These are phyloP conservation scores for Cryphonectria naterciae DNA, from an alignment of 2,329 filamentous ascomycete genomes.

Conservation along the genomic window DNA sequence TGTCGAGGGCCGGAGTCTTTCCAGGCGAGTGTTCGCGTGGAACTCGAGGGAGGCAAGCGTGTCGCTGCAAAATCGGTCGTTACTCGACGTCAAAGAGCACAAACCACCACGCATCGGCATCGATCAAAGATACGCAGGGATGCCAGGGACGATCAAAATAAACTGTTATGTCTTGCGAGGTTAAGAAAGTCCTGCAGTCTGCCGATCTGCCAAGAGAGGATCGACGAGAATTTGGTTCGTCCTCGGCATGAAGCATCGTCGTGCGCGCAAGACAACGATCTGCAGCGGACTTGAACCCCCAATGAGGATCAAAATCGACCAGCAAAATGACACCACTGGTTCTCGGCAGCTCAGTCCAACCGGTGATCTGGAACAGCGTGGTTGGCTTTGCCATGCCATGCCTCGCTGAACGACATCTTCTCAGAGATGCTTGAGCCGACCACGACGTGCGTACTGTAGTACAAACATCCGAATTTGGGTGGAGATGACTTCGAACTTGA, in stretches of 20 bases:
- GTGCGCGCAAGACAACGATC: neutral
- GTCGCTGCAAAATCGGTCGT: neutral
- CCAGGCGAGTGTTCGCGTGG: too few species aligned
- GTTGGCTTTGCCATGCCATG: neutral
- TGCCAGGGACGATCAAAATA: neutral
- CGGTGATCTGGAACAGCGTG: neutral
- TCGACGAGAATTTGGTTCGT: neutral
- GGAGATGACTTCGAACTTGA: neutral
- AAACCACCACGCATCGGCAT: neutral
- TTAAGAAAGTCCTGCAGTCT: neutral
- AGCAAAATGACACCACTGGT: neutral
- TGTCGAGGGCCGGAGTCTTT: neutral
- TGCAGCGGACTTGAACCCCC: neutral
- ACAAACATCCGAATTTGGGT: neutral
- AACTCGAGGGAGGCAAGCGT: neutral
- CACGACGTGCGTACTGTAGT: neutral
- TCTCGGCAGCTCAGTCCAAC: neutral
- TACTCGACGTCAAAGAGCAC: neutral
- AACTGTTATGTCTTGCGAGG: neutral
- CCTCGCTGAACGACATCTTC: neutral
- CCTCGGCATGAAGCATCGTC: neutral
- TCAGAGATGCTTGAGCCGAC: neutral
- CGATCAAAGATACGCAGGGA: neutral
- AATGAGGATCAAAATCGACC: neutral
- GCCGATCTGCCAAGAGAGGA: neutral